Conservation (phyloP, 164 flowering plant genomes). For the Taxillus chinensis region DNA sequence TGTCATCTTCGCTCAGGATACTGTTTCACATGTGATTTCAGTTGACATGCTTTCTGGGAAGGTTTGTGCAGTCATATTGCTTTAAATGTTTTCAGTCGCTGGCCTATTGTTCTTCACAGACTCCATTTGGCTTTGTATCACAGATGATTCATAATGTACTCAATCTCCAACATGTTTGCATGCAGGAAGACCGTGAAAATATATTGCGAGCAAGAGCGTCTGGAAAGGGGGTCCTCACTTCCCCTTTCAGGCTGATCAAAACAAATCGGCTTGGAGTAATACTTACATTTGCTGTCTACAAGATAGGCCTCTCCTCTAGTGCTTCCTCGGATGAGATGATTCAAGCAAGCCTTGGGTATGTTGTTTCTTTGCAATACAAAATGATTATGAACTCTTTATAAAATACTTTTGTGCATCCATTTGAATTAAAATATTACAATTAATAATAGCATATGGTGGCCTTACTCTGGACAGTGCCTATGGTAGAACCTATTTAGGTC, state of each 20-base stretch:
- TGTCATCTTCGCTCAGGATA: slow-evolving; percentile 94
- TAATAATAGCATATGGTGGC: background rate
- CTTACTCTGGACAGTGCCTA: background rate
- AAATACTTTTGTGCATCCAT: background rate
- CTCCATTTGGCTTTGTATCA: too few species aligned
- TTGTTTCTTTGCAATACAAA: background rate
- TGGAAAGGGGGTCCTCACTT: slow-evolving; percentile 90
- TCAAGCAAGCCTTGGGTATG: slow-evolving; percentile 78
- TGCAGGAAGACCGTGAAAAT: slow-evolving; percentile 92
- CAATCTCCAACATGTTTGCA: background rate
- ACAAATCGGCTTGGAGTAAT: slow-evolving; percentile 85
- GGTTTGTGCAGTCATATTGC: slow-evolving; percentile 25
- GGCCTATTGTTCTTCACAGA: too few species aligned
- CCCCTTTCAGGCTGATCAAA: slow-evolving; percentile 78
- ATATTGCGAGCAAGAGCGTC: slow-evolving; percentile 79
- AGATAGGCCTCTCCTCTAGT: slow-evolving; percentile 61
- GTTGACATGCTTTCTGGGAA: slow-evolving; percentile 90
- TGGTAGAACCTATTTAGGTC: too few species aligned
- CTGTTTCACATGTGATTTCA: slow-evolving; percentile 77
- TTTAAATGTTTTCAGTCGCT: too few species aligned
- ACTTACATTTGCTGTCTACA: slow-evolving; percentile 87
- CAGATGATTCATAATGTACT: background rate
- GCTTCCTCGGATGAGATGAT: slow-evolving; percentile 75
- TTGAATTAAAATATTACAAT: background rate
- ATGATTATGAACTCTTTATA: background rate